Percentiles rank a stretch among this genome's conserved stretches.
phyloP scores from a whole-genome alignment of 1,284 basidiomycete species.

The Puccinia horiana region DNA sequence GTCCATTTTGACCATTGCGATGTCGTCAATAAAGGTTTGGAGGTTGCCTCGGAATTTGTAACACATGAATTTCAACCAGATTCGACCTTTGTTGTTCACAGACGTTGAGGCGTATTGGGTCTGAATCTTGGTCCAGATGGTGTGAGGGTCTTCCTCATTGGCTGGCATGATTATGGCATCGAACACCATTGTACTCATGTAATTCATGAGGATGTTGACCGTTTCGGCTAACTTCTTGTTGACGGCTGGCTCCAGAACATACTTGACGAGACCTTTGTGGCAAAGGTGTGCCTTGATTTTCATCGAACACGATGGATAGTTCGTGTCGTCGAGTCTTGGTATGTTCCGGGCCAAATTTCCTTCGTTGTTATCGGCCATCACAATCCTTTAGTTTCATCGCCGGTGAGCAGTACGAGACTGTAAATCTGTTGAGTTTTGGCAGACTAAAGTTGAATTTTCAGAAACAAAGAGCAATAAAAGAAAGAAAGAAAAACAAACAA shows the following conservation, averaged over 20 bases:
- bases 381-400: conserved; percentile 7
- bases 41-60: background rate
- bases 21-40: background rate
- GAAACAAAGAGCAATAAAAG: too few relatives aligned
- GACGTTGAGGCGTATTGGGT: background rate
- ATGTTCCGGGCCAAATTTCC: background rate
- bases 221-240: background rate
- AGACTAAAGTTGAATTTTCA: too few relatives aligned
- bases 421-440: too few relatives aligned
- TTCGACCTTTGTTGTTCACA: background rate
- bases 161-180: background rate
- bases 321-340: background rate
- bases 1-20: background rate
- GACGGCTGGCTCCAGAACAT: background rate
- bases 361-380: background rate
- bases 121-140: background rate
- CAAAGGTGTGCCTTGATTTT: background rate
- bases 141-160: background rate
- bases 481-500: too few relatives aligned
- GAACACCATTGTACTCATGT: background rate
- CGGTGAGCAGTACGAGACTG: too few relatives aligned
- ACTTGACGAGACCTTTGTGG: background rate
- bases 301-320: background rate
- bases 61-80: background rate
- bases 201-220: background rate